Evolutionary conservation across 441 rosid species (phyloP), one percentile per base, ranked within the genome.

Genomic region (Hura crepitans): DNA sequence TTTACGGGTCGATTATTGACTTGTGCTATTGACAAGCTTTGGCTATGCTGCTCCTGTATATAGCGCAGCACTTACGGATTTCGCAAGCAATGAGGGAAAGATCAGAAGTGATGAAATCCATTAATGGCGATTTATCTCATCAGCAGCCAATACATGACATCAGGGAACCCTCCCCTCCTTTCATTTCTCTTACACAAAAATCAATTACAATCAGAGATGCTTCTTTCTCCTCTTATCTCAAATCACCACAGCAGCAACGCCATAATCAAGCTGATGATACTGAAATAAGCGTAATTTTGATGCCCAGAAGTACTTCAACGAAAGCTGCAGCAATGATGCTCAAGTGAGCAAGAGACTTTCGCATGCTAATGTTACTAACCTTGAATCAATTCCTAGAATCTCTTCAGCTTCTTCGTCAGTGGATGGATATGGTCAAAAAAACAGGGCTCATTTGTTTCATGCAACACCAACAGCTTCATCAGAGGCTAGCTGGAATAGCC

Each of bases 401-500:
- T 86, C 93, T 13, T 85, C 92, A 23, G 89, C 86, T 50, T 91
- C 93, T 0, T 84, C 86, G 0, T 80, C 74, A 0, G 77, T 65
- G 0, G 82, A 81, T 18, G 85, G 84, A 0, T 72, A 67, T 62
- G 78, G 84, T 9, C 79, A 79, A 62, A 79, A 71, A 27, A 77
- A 77, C 74, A 60, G 86, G 57, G 72, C 77, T 30, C 83, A 81
- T 4, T 85, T 90, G 17, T 84, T 82, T 74, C 85, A 81, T 25
- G 85, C 89, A 18, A 85, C 92, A 6, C 93, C 89, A 4, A 88
- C 87, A 10, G 86, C 90, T 45, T 91, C 97, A 0, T 91, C 97
- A 2, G 96, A 94, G 79, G 97, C 92, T 2, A 94, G 97, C 63
- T 94, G 96, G 96, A 94, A 92, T 71, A 91, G 97, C 77, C 96